Evolutionary conservation across 768 basidiomycete species (phyloP).

Genomic region (Candolleomyces aberdarensis): DNA sequence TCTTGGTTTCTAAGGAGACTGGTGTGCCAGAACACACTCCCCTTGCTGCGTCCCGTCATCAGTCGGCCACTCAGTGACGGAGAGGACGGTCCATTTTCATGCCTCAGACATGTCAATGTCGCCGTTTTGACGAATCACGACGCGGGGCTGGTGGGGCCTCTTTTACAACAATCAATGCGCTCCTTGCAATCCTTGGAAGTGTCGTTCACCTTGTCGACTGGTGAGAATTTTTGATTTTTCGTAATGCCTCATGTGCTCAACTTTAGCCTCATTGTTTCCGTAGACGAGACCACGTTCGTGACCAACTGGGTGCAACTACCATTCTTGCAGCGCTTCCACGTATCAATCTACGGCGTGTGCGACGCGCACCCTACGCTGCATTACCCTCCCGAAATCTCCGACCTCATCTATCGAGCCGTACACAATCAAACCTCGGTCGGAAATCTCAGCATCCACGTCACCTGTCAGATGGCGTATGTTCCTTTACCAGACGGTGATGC

Average conservation of each 20-base stretch:
- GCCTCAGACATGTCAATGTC: not conserved
- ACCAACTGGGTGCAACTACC: slow-evolving; percentile 1
- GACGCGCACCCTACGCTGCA: not conserved
- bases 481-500: not conserved
- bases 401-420: not conserved
- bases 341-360: not conserved
- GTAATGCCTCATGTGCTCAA: not conserved
- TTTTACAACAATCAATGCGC: not conserved
- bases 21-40: not conserved
- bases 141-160: not conserved
- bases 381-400: not conserved
- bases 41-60: not conserved
- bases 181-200: not conserved
- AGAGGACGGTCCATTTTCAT: not conserved
- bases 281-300: not conserved
- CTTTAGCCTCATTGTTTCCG: not conserved
- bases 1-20: not conserved
- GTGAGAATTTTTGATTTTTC: not conserved
- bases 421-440: not conserved
- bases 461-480: not conserved
- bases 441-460: not conserved
- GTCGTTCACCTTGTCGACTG: not conserved
- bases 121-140: not conserved
- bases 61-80: not conserved
- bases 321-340: not conserved